Conservation (phyloP, 2,329 filamentous ascomycete genomes). For the Bertia moriformis region DNA sequence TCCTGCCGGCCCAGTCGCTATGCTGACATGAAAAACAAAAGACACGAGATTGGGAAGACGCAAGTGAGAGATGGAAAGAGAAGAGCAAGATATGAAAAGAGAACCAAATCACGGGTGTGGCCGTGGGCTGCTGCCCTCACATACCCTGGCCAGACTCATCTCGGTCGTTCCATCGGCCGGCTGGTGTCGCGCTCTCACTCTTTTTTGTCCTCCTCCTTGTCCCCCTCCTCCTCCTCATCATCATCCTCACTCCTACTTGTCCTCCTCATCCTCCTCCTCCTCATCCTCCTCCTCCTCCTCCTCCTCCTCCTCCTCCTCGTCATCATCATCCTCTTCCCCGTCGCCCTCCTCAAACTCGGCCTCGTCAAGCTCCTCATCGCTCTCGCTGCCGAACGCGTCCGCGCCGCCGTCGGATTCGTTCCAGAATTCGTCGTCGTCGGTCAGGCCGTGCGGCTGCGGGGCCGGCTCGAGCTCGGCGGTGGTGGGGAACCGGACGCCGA, state of each 20-base stretch:
- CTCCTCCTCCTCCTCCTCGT: slow-evolving; percentile 38
- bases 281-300: slow-evolving; percentile 35
- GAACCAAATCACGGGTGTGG: neutral
- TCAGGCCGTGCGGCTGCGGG: slow-evolving; percentile 46
- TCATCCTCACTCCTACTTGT: too few species aligned
- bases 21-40: neutral
- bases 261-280: slow-evolving; percentile 11
- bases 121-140: neutral
- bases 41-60: too few species aligned
- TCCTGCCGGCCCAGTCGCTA: neutral
- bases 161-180: neutral
- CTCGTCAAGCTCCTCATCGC: slow-evolving; percentile 44
- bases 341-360: slow-evolving; percentile 47
- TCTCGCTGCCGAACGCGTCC: slow-evolving; percentile 66
- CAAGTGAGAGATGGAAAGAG: too few species aligned
- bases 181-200: neutral
- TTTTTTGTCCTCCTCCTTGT: neutral
- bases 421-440: slow-evolving; percentile 73
- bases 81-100: neutral
- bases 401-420: slow-evolving; percentile 62
- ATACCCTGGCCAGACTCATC: neutral
- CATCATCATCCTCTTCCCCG: slow-evolving; percentile 42
- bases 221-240: neutral
- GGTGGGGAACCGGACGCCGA: slow-evolving; percentile 70
- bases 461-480: slow-evolving; percentile 44